These are phyloP conservation scores for Solanum aculeatissimum DNA, from an alignment of 305 asterid genomes.

Conservation along the genomic window DNA sequence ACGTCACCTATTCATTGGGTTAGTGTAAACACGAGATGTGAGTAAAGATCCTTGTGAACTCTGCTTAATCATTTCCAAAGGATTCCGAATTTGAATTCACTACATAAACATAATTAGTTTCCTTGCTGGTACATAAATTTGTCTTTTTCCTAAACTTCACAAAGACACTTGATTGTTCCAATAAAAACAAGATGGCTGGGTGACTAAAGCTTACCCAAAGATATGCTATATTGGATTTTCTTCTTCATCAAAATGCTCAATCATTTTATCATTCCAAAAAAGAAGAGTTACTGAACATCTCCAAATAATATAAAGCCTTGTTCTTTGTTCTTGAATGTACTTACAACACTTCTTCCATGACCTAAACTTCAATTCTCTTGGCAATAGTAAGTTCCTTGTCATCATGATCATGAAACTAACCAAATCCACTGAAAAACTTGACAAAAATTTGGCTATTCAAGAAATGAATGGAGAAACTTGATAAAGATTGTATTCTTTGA, in stretches of 20 bases:
- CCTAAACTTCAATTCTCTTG: conserved; percentile 14
- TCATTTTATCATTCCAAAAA: conserved; percentile 21
- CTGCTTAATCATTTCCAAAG: background rate
- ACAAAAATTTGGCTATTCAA: background rate
- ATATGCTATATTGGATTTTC: background rate
- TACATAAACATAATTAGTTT: background rate
- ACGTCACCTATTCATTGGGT: background rate
- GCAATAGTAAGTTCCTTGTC: background rate
- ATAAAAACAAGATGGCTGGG: background rate
- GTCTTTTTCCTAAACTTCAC: background rate
- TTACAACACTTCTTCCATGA: conserved; percentile 46
- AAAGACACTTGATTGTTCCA: background rate
- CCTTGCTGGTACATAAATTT: background rate
- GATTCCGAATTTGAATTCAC: background rate
- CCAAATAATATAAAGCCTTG: conserved; percentile 70
- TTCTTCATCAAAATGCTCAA: background rate
- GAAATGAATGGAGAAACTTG: background rate
- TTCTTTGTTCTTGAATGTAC: conserved; percentile 61
- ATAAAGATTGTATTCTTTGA: background rate
- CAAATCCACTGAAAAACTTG: no score
- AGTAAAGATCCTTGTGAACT: background rate
- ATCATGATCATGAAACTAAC: background rate
- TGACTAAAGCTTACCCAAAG: background rate
- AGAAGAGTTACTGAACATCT: conserved; percentile 55
- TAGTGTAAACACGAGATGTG: background rate